Evolutionary conservation across 2,329 filamentous ascomycete species (phyloP).

Genomic region (Cryphonectria radicalis): DNA sequence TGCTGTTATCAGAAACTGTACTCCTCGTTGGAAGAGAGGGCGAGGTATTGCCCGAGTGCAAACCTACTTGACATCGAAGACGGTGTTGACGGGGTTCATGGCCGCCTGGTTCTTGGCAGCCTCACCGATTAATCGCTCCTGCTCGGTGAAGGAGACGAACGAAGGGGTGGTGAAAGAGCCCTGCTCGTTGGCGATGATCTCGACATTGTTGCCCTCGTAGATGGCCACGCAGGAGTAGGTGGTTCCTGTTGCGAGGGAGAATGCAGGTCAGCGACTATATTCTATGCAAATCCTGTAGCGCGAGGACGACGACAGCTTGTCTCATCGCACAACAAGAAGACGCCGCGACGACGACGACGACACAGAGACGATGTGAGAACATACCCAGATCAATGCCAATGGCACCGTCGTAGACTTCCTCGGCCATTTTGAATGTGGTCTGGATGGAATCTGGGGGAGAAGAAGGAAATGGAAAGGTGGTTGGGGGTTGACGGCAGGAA

Average conservation of each 20-base stretch:
- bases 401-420: conserved; percentile 99
- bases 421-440: conserved; percentile 73
- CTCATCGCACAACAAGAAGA: neutral
- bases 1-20: conserved; percentile 14
- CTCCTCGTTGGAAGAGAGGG: neutral
- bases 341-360: neutral
- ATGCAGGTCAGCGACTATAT: conserved; percentile 32
- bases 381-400: conserved; percentile 99
- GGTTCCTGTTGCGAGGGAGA: conserved; percentile 67
- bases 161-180: conserved; percentile 98
- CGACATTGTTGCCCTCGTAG: conserved; percentile 99
- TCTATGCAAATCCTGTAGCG: neutral
- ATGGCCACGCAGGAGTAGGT: conserved; percentile 99
- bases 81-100: conserved; percentile 97
- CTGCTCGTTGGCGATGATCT: conserved; percentile 99
- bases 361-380: conserved; percentile 39
- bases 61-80: conserved; percentile 98
- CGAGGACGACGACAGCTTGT: conserved; percentile 17
- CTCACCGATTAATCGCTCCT: conserved; percentile 99
- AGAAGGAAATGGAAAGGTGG: conserved; percentile 20
- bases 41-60: conserved; percentile 9
- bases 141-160: conserved; percentile 98
- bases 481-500: conserved; percentile 23
- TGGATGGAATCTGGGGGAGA: conserved; percentile 8
- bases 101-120: conserved; percentile 99